Base-by-base conservation (phyloP, 1,139 yeast species). In the Sugiyamaella novakii region DNA sequence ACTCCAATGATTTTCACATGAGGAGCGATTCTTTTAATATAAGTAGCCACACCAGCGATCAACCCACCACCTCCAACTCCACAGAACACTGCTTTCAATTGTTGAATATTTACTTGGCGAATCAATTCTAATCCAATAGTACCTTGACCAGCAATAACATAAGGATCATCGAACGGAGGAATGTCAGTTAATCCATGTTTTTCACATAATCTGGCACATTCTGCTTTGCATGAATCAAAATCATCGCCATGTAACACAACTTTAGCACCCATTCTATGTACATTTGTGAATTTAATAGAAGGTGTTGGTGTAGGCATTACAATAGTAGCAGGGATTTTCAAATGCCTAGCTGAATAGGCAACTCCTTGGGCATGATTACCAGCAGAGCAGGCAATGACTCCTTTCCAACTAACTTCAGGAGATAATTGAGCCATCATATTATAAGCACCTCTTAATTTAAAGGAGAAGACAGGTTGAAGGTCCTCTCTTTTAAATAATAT, bases 351-450 rank as follows among this genome's bases (percentile, higher is more conserved):
- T 12, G 96, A 86, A 65, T 72, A 92, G 0, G 98, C 98, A 6
- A 94, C 98, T 55, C 99, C 99, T 67, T 94, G 99, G 1, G 99
- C 99, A 62, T 92, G 99, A 67, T 92, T 92, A 33, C 99, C 99
- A 1, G 98, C 99, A 17, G 97, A 88, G 62, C 98, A 92, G 0
- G 98, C 97, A 66, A 94, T 85, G 47, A 92, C 97, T 56, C 99
- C 99, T 53, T 84, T 80, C 58, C 86, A 70, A 46, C 86, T 83
- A 35, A 81, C 77, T 39, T 80, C 78, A 22, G 80, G 75, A 43
- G 87, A 82, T 50, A 92, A 71, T 61, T 91, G 87, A 33, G 98
- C 94, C 62, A 92, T 85, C 95, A 88, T 89, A 67, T 92, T 92
- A 69, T 91, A 88, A 19, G 98, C 99, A 52, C 99, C 99, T 66